These are phyloP conservation scores for Solanum raphanifolium DNA, from an alignment of 257 asterid genomes.

Conservation along the genomic window DNA sequence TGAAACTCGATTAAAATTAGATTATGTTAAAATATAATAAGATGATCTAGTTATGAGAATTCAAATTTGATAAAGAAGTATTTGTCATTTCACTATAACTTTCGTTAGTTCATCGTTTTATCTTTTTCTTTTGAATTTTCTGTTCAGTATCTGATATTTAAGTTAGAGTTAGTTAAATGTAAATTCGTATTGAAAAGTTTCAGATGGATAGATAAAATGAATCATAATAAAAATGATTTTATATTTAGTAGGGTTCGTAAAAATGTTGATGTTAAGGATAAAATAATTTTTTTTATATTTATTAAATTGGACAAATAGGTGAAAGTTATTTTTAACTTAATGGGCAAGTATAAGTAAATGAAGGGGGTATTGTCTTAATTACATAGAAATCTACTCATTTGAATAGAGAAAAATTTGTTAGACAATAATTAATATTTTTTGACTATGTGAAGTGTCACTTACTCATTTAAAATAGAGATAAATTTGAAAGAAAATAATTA, in stretches of 20 bases:
- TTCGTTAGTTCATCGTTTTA: background rate
- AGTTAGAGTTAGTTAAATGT: background rate
- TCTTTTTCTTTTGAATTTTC: accelerated
- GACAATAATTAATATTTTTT: background rate
- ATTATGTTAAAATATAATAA: too few relatives aligned
- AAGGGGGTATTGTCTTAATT: background rate
- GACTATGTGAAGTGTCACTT: background rate
- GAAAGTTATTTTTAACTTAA: background rate
- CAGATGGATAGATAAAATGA: background rate
- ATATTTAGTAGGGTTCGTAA: background rate
- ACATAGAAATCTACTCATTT: background rate
- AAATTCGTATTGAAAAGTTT: background rate
- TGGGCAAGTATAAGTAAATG: background rate
- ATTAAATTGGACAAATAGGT: background rate
- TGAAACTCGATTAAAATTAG: background rate
- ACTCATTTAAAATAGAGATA: background rate
- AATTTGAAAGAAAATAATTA: background rate
- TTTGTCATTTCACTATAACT: too few relatives aligned
- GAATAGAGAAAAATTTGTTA: background rate
- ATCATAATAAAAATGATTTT: background rate
- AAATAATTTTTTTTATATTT: too few relatives aligned
- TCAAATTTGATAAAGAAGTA: too few relatives aligned
- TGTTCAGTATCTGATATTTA: background rate
- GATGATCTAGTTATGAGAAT: too few relatives aligned
- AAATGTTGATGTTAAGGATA: background rate